Evolutionary conservation across 2,329 filamentous ascomycete genomes (phyloP), one percentile per base, ranked within the genome.

Genomic region (Phialocephala subalpina): DNA sequence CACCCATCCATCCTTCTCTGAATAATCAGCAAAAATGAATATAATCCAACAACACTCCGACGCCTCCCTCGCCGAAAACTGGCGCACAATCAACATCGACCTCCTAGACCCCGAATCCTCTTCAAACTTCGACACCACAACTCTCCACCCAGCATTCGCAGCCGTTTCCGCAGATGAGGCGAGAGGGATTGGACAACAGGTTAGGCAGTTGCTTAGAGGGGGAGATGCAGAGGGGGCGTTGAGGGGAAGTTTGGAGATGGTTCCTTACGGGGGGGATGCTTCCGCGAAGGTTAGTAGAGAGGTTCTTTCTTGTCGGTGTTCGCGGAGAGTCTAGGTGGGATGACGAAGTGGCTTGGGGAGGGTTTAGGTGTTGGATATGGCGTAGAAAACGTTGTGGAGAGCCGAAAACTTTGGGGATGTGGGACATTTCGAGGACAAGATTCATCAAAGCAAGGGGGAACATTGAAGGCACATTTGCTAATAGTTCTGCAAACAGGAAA

Each of bases 11-110:
- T 22, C 16, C 20, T 38, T 20, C n/a, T 57, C 55, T 7, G 27
- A 27, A 29, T 4, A 1, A 57, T 5, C 52, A 53, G 40, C 36
- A 65, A 71, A 62, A 58, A 90, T 90, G 88, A 90, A 88, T 61
- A 89, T 90, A 76, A 89, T 90, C 73, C 88, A 89, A 77, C 86
- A 90, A 77, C 85, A 88, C 80, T 87, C 84, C 59, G 80, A 82
- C 66, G 84, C 86, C 63, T 83, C 87, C 72, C 83, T 90, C 63
- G 82, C 82, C 79, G 88, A 90, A 73, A 85, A 86, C 76, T 90
- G 88, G 88, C 92, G 94, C 80, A 97, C 93, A 72, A 96, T 97
- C 85, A 93, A 97, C 86, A 91, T 97, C 79, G 94, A 97, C 79
- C 90, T 91, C 73, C 87, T 97, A 74, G 92, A 96, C 79, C 93